These are phyloP conservation scores for Trichophyton verrucosum DNA, from an alignment of 2,329 filamentous ascomycete species.

Conservation along the genomic window DNA sequence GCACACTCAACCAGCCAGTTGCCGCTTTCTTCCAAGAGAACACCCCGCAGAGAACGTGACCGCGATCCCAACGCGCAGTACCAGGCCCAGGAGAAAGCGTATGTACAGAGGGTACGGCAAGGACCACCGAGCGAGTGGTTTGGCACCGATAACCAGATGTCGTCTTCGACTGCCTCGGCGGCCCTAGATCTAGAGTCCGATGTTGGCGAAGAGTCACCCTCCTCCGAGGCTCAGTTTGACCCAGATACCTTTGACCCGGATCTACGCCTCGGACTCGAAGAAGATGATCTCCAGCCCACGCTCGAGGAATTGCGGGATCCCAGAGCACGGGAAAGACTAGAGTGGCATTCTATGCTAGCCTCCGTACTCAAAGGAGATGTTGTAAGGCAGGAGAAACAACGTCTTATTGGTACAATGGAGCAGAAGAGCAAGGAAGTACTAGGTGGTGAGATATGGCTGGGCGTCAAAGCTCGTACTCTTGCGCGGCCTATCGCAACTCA, in stretches of 20 bases:
- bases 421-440: slow-evolving; percentile 58
- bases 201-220: slow-evolving; percentile 80
- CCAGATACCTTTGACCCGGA: slow-evolving; percentile 79
- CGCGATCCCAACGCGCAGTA: slow-evolving; percentile 61
- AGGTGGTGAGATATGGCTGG: slow-evolving; percentile 71
- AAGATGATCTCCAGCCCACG: slow-evolving; percentile 77
- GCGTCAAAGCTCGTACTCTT: slow-evolving; percentile 69
- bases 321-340: slow-evolving; percentile 74
- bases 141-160: slow-evolving; percentile 52
- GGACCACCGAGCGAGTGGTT: slow-evolving; percentile 62
- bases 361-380: slow-evolving; percentile 94
- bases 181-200: slow-evolving; percentile 64
- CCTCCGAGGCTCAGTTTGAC: slow-evolving; percentile 70
- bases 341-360: slow-evolving; percentile 97
- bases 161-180: slow-evolving; percentile 19
- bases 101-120: slow-evolving; percentile 81
- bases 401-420: slow-evolving; percentile 69
- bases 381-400: slow-evolving; percentile 94
- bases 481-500: slow-evolving; percentile 76
- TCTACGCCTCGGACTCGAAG: slow-evolving; percentile 82
- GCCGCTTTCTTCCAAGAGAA: slow-evolving; percentile 43
- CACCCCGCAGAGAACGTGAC: slow-evolving; percentile 25
- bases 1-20: slow-evolving; percentile 40
- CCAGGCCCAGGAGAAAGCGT: slow-evolving; percentile 81
- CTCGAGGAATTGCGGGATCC: slow-evolving; percentile 82